Percentiles rank a stretch among this genome's conserved stretches.
Conservation (phyloP, 2,329 filamentous ascomycete species). For the Rhinocladiella mackenziei region DNA sequence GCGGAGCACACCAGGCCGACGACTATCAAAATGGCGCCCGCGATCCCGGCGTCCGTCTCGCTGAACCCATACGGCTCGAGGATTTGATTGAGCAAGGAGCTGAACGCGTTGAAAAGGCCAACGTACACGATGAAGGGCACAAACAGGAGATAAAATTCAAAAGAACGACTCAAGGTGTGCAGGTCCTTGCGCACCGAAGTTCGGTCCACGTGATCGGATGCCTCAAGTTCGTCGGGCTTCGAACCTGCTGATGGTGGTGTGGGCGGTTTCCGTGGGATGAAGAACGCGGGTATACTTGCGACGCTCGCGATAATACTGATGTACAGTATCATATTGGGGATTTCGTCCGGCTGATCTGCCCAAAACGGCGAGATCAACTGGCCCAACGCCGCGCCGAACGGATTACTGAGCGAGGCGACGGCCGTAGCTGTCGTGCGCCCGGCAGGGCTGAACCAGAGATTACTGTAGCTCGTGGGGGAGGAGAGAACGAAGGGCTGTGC, state of each 20-base stretch:
- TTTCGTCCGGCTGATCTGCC: slow-evolving; percentile 58
- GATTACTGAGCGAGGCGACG: slow-evolving; percentile 78
- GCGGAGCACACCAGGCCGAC: slow-evolving; percentile 77
- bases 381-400: slow-evolving; percentile 80
- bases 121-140: slow-evolving; percentile 81
- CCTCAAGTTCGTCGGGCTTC: too few species aligned
- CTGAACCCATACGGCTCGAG: slow-evolving; percentile 79
- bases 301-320: slow-evolving; percentile 74
- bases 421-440: slow-evolving; percentile 87
- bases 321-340: slow-evolving; percentile 80
- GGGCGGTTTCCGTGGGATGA: slow-evolving; percentile 72
- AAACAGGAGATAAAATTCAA: slow-evolving; percentile 75
- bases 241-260: slow-evolving; percentile 68
- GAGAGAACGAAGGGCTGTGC: slow-evolving; percentile 89
- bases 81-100: slow-evolving; percentile 85
- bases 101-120: slow-evolving; percentile 89
- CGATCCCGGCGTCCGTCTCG: slow-evolving; percentile 82
- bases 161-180: slow-evolving; percentile 52
- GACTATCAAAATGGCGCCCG: slow-evolving; percentile 81
- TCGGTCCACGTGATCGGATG: slow-evolving; percentile 46
- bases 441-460: slow-evolving; percentile 85
- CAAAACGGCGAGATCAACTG: slow-evolving; percentile 80
- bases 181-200: slow-evolving; percentile 48
- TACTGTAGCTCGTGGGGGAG: slow-evolving; percentile 84
- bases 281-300: slow-evolving; percentile 69